Percentiles rank a stretch among this genome's conserved stretches.
phyloP scores from a whole-genome alignment of 2,329 filamentous ascomycete species.

The Fusarium abutilonis region DNA sequence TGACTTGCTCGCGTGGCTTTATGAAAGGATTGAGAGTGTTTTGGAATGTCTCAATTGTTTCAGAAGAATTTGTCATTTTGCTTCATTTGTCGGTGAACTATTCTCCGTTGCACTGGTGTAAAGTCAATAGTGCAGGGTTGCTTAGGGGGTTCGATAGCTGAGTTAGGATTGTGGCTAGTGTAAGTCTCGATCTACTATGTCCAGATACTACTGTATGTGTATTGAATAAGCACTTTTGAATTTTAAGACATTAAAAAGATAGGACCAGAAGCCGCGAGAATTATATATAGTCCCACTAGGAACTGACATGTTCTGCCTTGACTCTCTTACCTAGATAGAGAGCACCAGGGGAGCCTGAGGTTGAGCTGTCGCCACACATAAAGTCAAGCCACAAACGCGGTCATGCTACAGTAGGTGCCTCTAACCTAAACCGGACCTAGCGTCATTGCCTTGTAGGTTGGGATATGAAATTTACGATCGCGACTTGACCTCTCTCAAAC shows the following conservation, averaged over 20 bases:
- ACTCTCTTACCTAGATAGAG: background rate
- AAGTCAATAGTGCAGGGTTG: slow-evolving; percentile 34
- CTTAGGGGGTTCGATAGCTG: background rate
- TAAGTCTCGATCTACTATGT: too few species aligned
- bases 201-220: too few species aligned
- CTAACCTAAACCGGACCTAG: slow-evolving; percentile 28
- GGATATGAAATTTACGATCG: slow-evolving; percentile 52
- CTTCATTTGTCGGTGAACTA: slow-evolving; percentile 23
- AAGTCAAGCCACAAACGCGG: slow-evolving; percentile 29
- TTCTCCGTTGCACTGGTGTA: slow-evolving; percentile 23
- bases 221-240: too few species aligned
- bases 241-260: too few species aligned
- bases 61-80: slow-evolving; percentile 48
- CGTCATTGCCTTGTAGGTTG: slow-evolving; percentile 38
- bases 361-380: slow-evolving; percentile 24
- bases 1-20: slow-evolving; percentile 66
- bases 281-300: background rate
- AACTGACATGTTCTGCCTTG: background rate
- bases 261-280: too few species aligned
- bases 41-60: slow-evolving; percentile 52
- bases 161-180: slow-evolving; percentile 28
- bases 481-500: slow-evolving; percentile 34
- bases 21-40: slow-evolving; percentile 62
- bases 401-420: background rate
- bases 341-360: too few species aligned